Evolutionary conservation across 306 rosid genomes (phyloP).

Genomic region (Senna tora): DNA sequence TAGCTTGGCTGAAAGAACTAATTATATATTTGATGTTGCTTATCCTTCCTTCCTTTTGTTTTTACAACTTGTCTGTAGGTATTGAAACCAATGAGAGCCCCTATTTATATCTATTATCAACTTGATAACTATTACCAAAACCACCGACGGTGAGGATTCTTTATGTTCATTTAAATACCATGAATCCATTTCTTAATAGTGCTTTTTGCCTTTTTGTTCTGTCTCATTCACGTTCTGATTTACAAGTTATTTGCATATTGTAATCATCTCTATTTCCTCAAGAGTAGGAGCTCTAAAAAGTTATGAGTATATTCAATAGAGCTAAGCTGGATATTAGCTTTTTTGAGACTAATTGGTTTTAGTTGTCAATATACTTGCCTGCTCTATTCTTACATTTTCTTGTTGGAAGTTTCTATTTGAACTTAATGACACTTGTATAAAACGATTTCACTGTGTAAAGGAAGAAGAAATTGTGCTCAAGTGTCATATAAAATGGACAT

Average conservation of each 20-base stretch:
- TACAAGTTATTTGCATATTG: conserved; percentile 6
- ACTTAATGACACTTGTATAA: conserved; percentile 7
- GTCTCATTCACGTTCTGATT: conserved; percentile 21
- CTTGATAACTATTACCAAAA: conserved; percentile 95
- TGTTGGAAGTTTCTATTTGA: conserved; percentile 21
- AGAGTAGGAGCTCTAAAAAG: not conserved
- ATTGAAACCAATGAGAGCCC: conserved; percentile 82
- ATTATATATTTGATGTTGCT: conserved; percentile 17
- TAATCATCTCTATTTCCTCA: not conserved
- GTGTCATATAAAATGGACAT: not conserved
- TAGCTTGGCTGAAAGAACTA: conserved; percentile 24
- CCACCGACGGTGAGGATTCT: conserved; percentile 78
- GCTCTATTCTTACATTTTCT: not conserved
- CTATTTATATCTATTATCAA: conserved; percentile 84
- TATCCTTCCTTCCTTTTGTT: conserved; percentile 27
- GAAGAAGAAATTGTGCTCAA: not conserved
- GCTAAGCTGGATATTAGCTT: conserved; percentile 22
- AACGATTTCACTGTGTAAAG: not conserved
- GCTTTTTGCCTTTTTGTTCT: conserved; percentile 8
- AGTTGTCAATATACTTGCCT: conserved; percentile 6
- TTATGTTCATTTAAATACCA: conserved; percentile 26
- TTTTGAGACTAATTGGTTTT: conserved; percentile 3
- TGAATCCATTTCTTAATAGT: conserved; percentile 4
- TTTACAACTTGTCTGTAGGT: conserved; percentile 57
- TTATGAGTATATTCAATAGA: conserved; percentile 25